phyloP scores from a whole-genome alignment of 2,329 filamentous ascomycete genomes.

The Gremmenia infestans region DNA sequence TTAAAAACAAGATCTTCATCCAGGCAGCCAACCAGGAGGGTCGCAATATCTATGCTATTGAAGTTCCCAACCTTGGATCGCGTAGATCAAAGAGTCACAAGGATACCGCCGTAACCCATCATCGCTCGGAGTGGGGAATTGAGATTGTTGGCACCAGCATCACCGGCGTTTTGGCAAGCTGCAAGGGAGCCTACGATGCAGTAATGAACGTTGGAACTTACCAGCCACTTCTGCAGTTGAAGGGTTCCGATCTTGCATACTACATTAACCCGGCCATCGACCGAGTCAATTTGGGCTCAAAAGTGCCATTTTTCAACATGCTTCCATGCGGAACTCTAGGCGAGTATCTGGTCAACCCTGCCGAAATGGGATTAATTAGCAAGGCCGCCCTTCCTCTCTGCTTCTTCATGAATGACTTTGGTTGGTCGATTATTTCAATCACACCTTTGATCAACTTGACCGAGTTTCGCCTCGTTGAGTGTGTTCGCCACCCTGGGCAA shows the following conservation, averaged over 20 bases:
- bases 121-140: not conserved
- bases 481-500: not conserved
- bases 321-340: not conserved
- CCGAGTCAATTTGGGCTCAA: not conserved
- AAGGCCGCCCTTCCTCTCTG: not conserved
- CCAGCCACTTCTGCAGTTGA: not conserved
- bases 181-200: not conserved
- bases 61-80: not conserved
- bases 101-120: not conserved
- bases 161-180: not conserved
- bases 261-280: not conserved
- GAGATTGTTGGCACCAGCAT: not conserved
- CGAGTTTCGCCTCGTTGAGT: not conserved
- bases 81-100: not conserved
- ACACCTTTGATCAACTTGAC: not conserved
- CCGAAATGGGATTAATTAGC: not conserved
- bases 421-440: not conserved
- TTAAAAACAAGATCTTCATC: slow-evolving; percentile 7
- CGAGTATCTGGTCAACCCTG: not conserved
- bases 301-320: not conserved
- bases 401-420: not conserved
- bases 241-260: not conserved
- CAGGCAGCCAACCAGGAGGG: not conserved
- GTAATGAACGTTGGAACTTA: not conserved
- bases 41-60: not conserved